phyloP scores from a whole-genome alignment of 176 grass and related monocot genomes.

The Pontederia crassipes region DNA sequence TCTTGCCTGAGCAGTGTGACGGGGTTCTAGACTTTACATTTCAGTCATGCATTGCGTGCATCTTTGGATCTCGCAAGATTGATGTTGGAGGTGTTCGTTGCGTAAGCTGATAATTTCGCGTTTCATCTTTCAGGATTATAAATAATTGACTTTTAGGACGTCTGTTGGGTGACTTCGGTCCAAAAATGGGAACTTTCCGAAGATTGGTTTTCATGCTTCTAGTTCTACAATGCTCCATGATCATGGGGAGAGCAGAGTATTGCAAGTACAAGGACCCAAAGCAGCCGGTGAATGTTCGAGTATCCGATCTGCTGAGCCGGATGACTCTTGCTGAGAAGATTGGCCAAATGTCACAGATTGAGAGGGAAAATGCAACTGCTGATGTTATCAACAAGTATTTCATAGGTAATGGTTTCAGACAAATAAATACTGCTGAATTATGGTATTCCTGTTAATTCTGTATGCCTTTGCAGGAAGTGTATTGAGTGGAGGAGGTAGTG shows the following conservation, averaged over 20 bases:
- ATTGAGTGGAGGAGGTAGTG: conserved; percentile 2
- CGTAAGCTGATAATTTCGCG: no score
- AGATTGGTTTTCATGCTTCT: conserved; percentile 28
- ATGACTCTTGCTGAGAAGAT: conserved; percentile 5
- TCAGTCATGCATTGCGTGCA: no score
- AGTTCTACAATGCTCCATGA: conserved; percentile 17
- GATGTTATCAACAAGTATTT: no score
- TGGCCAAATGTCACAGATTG: conserved; percentile 5
- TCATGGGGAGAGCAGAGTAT: background rate
- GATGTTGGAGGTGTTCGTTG: no score
- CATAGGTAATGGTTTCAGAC: background rate
- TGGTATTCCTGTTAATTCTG: background rate
- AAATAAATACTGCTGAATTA: no score
- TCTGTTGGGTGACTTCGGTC: no score
- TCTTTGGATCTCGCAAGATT: no score
- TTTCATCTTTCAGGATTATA: no score
- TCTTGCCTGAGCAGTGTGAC: no score
- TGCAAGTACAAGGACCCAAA: background rate
- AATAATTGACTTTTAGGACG: no score
- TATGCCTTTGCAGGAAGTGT: background rate
- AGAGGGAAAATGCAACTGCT: background rate
- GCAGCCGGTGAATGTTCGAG: background rate
- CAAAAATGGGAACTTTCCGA: conserved; percentile 31
- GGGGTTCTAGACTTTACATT: no score
- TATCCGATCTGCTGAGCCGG: background rate